Base-by-base conservation (phyloP, 768 basidiomycete species). In the Leucosporidium yakuticum region DNA sequence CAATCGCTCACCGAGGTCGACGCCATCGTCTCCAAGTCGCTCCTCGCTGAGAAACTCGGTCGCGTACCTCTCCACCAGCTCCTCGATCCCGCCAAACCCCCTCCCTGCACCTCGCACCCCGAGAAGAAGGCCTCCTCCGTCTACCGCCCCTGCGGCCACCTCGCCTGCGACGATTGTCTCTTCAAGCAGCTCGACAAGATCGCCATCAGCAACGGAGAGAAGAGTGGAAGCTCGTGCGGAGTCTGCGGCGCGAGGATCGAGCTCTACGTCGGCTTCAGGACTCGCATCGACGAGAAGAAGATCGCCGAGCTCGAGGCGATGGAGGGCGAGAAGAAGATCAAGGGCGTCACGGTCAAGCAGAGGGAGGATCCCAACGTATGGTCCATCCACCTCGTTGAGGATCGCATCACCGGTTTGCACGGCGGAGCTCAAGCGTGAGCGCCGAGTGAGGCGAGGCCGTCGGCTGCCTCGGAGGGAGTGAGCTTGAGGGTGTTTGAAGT, bases 1-100 rank as follows among this genome's bases (percentile, higher is more conserved):
- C 55, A 57, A 20, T 57, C 55, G 31, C 25, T 57, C 55, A n/a
- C 55, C 11, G 55, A 57, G 20, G 55, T 57, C 55, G 55, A 57
- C 55, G 27, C n/a, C 54, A 25, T 55, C 27, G 15, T 51, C 50
- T 6, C 50, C 50, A 14, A 23, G 23, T 12, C 54, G 54, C 54
- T 29, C 25, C 11, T 8, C 25, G 19, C n/a, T 11, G 20, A 32
- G 29, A 32, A 32, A 19, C 12, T 14, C 19, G 15, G 29, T 20
- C 17, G 29, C 25, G 29, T 32, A 17, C 25, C 29, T 32, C 31
- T 34, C 32, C 29, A 20, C 31, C 31, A 57, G 17, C 55, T 57
- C 55, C 32, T 57, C 55, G 55, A 57, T 21, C 55, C 55, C 11
- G 19, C 17, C 19, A 17, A 57, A 2, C 55, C 55, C 36, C 55